These are phyloP conservation scores for Fomes fomentarius DNA, from an alignment of 1,284 basidiomycete genomes.

Conservation along the genomic window DNA sequence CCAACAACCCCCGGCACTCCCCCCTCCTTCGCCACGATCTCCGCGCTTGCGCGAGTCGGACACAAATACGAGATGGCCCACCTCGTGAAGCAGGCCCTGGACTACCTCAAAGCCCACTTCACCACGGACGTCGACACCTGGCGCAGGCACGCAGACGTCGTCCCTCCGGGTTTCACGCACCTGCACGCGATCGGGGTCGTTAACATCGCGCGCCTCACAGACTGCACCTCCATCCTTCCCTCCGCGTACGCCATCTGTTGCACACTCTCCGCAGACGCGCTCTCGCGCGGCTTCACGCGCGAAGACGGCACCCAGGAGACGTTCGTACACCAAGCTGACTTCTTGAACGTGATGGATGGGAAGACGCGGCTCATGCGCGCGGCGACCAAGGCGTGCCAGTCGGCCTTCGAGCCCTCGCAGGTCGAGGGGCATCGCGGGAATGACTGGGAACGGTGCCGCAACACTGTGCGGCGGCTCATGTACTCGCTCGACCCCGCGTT, in stretches of 20 bases:
- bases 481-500: too few species aligned
- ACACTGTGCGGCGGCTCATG: too few species aligned
- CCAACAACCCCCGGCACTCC: not conserved
- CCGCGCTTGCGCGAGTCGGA: conserved; percentile 1
- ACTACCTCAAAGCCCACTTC: not conserved
- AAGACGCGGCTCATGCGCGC: too few species aligned
- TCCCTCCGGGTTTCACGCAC: not conserved
- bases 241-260: not conserved
- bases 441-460: too few species aligned
- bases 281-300: not conserved
- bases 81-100: not conserved
- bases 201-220: conserved; percentile 6
- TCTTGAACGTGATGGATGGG: too few species aligned
- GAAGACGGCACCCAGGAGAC: conserved; percentile 8
- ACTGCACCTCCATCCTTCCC: conserved; percentile 1
- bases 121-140: conserved; percentile 1
- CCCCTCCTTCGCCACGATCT: not conserved
- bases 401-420: too few species aligned
- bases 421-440: too few species aligned
- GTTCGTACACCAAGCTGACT: too few species aligned
- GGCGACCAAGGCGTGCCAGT: too few species aligned
- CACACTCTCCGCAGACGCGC: not conserved
- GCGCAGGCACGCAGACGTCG: not conserved
- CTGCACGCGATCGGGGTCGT: not conserved
- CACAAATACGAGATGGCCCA: not conserved